Evolutionary conservation across 148 eudicot genomes (phyloP), one percentile per base, ranked within the genome.

Genomic region (Chenopodium berlandieri): DNA sequence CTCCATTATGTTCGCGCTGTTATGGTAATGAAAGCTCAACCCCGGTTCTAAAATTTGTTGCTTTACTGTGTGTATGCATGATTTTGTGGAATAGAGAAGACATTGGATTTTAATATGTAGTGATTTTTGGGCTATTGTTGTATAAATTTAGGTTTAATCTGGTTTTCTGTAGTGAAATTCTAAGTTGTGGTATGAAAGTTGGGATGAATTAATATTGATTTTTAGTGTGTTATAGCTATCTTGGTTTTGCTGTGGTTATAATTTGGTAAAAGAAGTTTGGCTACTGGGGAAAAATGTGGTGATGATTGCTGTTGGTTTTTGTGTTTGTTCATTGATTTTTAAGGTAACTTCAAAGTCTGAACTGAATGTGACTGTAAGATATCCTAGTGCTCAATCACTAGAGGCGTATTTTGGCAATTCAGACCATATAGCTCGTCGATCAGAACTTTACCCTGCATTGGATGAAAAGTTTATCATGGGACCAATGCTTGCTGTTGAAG

Each of bases 321-420:
- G 78, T 71, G 58, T 83, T 67, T 78, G 75, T 68, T 66, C 37
- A n/a, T 80, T 62, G 44, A n/a, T 78, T 31, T 16, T 78, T 71
- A 80, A 95, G 98, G 98, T 95, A 12, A 85, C 87, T 78, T 88
- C 94, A 86, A 90, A 85, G 80, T 89, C 94, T 19, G 92, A 85
- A 80, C 67, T 79, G 76, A 88, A 75, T 40, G 89, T 95, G 16
- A 80, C 91, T 1, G 85, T 95, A 77, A 87, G 91, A 75, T 95
- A 52, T 79, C 98, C 98, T 22, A 93, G 97, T 85, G 44, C 76
- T 77, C 71, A 67, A 68, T 93, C 97, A 9, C 83, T 95, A 20
- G 72, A 79, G 63, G 84, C 79, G 22, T 92, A 88, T 81, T 91
- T 93, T 78, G 81, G 84, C 84, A 68, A 78, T n/a, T 52, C 71